Conservation (phyloP, 495 filamentous ascomycete species). For the Aspergillus taichungensis region DNA sequence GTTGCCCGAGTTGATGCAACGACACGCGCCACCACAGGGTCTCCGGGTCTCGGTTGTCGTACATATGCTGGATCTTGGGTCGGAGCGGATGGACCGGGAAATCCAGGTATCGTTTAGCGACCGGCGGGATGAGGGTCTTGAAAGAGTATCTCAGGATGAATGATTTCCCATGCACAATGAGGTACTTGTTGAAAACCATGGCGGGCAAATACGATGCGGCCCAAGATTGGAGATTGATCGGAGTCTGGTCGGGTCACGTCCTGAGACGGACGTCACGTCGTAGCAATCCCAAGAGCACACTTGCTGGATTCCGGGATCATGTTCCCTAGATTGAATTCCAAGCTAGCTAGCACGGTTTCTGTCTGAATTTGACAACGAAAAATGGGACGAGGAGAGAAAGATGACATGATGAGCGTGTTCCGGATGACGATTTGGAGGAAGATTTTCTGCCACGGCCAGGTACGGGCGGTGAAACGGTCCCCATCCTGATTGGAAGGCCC, state of each 20-base stretch:
- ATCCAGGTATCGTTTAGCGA: conserved; percentile 25
- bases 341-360: no score
- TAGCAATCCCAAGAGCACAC: no score
- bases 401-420: no score
- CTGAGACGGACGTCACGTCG: no score
- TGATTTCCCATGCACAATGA: conserved; percentile 4
- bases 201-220: not conserved
- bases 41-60: conserved; percentile 21
- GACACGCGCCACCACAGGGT: conserved; percentile 44
- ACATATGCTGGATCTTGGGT: conserved; percentile 31
- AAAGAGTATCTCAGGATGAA: conserved; percentile 19
- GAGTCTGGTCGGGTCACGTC: no score
- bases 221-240: no score
- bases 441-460: not conserved
- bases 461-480: conserved; percentile 12
- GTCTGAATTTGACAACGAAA: no score
- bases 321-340: no score
- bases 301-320: no score
- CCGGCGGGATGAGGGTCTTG: conserved; percentile 14
- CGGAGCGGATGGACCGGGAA: conserved; percentile 20
- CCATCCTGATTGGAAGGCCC: conserved; percentile 5
- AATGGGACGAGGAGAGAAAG: not conserved
- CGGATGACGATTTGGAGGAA: no score
- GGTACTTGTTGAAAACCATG: conserved; percentile 12
- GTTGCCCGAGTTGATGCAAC: conserved; percentile 11